Conservation (phyloP, 176 grass and related monocot genomes). For the Panicum miliaceum region DNA sequence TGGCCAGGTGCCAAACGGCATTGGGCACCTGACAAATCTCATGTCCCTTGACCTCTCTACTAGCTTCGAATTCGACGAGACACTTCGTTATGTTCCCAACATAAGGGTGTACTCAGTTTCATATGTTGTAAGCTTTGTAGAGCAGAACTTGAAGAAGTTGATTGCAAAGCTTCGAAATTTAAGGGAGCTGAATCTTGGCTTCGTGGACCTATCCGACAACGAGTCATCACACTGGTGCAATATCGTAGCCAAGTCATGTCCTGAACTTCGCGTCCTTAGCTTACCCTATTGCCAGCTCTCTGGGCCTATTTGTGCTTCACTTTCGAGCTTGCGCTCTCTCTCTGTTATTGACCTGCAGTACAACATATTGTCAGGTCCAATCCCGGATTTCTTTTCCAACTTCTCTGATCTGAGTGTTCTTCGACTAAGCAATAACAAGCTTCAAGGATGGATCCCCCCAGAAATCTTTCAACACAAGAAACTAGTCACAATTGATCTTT, state of each 20-base stretch:
- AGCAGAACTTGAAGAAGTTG: constrained; percentile 17
- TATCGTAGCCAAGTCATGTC: constrained; percentile 23
- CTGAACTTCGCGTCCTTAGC: constrained; percentile 37
- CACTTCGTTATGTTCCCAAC: neutral
- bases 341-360: constrained; percentile 29
- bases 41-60: constrained; percentile 49
- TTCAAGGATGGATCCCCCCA: constrained; percentile 28
- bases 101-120: neutral
- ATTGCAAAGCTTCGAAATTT: constrained; percentile 42
- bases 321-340: constrained; percentile 23
- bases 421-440: constrained; percentile 10
- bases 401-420: constrained; percentile 46
- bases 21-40: constrained; percentile 42
- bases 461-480: constrained; percentile 38
- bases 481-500: constrained; percentile 43
- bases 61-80: neutral
- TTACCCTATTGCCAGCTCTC: constrained; percentile 14
- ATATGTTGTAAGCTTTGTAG: neutral
- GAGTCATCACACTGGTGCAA: constrained; percentile 11
- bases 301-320: constrained; percentile 24
- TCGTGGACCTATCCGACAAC: constrained; percentile 44
- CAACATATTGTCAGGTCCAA: constrained; percentile 28
- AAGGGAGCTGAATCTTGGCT: constrained; percentile 39
- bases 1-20: constrained; percentile 41
- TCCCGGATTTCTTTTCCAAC: constrained; percentile 45